These are phyloP conservation scores for Phylloporus sp. DNA, from an alignment of 768 basidiomycete genomes.

Conservation along the genomic window DNA sequence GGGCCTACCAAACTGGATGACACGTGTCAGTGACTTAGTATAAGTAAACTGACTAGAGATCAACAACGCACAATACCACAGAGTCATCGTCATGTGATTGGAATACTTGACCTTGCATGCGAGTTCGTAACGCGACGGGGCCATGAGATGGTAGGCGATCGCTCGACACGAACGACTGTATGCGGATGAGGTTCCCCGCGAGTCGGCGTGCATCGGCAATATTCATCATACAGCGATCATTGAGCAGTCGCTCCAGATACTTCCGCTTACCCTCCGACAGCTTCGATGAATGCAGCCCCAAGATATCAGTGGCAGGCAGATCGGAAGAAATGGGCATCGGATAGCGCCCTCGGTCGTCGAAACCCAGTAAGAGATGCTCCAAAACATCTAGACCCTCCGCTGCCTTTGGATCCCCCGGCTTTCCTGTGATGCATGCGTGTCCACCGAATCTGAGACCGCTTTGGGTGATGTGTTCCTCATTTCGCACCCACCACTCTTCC, in stretches of 20 bases:
- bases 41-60: no score
- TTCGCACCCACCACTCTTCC: background rate
- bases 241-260: no score
- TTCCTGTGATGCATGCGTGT: background rate
- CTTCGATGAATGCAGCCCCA: no score
- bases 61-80: constrained; percentile 17
- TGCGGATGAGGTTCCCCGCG: no score
- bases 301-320: no score
- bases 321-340: background rate
- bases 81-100: constrained; percentile 7
- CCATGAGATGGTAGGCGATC: no score
- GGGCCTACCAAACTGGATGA: constrained; percentile 18
- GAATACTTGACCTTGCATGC: background rate
- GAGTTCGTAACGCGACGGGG: no score
- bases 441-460: background rate
- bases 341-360: background rate
- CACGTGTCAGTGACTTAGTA: background rate
- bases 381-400: background rate
- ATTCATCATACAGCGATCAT: no score
- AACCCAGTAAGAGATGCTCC: background rate
- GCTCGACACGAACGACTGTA: no score
- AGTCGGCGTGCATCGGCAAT: no score
- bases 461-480: background rate
- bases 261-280: no score
- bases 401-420: background rate